Percentiles rank a stretch among this genome's conserved stretches.
Conservation (phyloP, 805 yeast species). For the Kuraishia molischiana region DNA sequence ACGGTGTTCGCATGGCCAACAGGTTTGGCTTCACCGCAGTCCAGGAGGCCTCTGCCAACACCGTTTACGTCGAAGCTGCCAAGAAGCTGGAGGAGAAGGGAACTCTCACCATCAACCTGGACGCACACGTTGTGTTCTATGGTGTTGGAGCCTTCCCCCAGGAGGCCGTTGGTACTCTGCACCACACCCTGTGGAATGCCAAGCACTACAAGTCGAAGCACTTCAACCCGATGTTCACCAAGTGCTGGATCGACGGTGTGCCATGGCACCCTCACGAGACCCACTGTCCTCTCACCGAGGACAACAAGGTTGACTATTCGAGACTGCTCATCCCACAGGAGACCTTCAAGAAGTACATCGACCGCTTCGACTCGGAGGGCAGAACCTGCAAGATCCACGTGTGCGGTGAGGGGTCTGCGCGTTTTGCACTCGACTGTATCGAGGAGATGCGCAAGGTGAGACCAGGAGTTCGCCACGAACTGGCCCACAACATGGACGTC, state of each 20-base stretch:
- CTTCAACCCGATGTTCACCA: conserved; percentile 15
- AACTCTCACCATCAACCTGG: conserved; percentile 12
- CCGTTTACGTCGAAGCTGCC: conserved; percentile 16
- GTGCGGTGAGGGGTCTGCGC: conserved; percentile 16
- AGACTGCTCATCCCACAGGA: conserved; percentile 15
- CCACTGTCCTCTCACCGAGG: conserved; percentile 12
- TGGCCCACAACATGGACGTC: conserved; percentile 18
- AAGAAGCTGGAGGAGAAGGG: conserved; percentile 12
- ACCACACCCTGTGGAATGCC: conserved; percentile 13
- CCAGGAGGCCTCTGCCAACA: conserved; percentile 17
- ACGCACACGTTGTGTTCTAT: conserved; percentile 16
- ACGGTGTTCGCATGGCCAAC: conserved; percentile 16
- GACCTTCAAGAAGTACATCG: conserved; percentile 14
- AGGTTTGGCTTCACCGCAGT: conserved; percentile 16
- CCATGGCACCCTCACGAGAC: conserved; percentile 17
- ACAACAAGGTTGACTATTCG: conserved; percentile 11
- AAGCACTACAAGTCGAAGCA: conserved; percentile 14
- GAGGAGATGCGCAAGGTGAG: conserved; percentile 13
- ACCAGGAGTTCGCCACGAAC: conserved; percentile 16
- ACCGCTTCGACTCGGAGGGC: conserved; percentile 15
- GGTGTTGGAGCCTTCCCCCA: conserved; percentile 17
- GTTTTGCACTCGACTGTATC: conserved; percentile 15
- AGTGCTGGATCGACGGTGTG: conserved; percentile 18
- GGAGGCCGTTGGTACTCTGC: conserved; percentile 14
- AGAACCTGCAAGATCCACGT: conserved; percentile 15